Percentiles rank a stretch among this genome's conserved stretches.
Conservation (phyloP, 306 rosid genomes). For the Quercus parvula region DNA sequence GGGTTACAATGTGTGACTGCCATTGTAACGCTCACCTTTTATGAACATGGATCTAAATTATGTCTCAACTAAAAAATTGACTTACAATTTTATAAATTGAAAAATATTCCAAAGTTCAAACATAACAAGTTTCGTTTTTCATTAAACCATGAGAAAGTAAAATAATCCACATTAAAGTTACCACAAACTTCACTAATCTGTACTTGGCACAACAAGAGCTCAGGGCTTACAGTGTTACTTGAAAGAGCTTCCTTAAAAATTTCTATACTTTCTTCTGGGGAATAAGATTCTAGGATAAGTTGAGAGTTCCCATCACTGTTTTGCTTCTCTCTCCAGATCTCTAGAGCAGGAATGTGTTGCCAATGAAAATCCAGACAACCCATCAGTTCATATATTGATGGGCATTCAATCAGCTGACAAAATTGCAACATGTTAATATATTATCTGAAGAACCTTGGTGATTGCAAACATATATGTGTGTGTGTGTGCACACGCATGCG, state of each 20-base stretch:
- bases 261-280: constrained; percentile 53
- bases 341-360: constrained; percentile 65
- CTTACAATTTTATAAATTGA: background rate
- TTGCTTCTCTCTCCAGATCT: constrained; percentile 73
- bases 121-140: background rate
- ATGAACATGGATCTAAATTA: background rate
- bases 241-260: constrained; percentile 67
- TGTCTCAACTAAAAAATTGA: background rate
- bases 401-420: constrained; percentile 88
- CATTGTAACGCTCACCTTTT: background rate
- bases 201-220: constrained; percentile 9
- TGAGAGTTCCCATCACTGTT: constrained; percentile 50
- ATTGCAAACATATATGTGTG: too few relatives aligned
- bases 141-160: constrained; percentile 1
- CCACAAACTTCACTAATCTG: background rate
- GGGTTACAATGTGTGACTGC: background rate
- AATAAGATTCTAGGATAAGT: constrained; percentile 69
- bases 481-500: rapidly evolving
- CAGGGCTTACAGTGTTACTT: constrained; percentile 61
- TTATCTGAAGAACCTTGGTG: background rate
- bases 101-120: constrained; percentile 1
- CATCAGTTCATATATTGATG: constrained; percentile 84
- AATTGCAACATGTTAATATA: constrained; percentile 33
- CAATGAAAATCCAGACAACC: constrained; percentile 62
- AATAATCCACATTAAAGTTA: background rate